Evolutionary conservation across 202 grass and related monocot genomes (phyloP).

Genomic region (Schoenoplectus triqueter): DNA sequence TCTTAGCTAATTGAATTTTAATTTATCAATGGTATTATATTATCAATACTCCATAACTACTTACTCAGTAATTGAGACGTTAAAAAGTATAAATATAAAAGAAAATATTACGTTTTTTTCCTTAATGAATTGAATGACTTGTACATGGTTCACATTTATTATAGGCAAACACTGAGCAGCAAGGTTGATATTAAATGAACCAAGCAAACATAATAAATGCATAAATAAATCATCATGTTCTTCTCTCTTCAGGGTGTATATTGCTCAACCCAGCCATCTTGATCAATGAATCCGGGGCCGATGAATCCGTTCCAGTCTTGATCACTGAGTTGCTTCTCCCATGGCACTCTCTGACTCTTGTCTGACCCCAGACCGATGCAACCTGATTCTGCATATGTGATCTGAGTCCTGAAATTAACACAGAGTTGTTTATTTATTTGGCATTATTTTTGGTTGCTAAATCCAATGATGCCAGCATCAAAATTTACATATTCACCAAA

Average conservation of each 20-base stretch:
- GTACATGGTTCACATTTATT: neutral
- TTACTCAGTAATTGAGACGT: too few species aligned
- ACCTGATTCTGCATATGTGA: constrained; percentile 47
- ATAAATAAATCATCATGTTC: neutral
- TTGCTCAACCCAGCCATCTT: constrained; percentile 50
- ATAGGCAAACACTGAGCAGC: too few species aligned
- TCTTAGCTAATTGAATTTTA: too few species aligned
- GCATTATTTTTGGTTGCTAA: neutral
- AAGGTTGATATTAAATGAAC: neutral
- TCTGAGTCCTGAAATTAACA: constrained; percentile 36
- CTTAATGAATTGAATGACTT: neutral
- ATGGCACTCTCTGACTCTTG: constrained; percentile 32
- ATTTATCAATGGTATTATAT: too few species aligned
- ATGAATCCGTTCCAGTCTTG: constrained; percentile 31
- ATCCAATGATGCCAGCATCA: neutral
- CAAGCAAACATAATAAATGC: neutral
- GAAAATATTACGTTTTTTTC: too few species aligned
- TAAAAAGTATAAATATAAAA: too few species aligned
- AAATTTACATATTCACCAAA: neutral
- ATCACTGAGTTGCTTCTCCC: constrained; percentile 19
- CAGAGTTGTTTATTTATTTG: neutral
- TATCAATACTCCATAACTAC: too few species aligned
- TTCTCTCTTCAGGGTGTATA: constrained; percentile 36
- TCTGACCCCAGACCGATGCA: constrained; percentile 55
- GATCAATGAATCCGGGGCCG: constrained; percentile 34